Percentiles rank a stretch among this genome's conserved stretches.
Evolutionary conservation across 2,329 filamentous ascomycete species (phyloP).

Genomic region (Phaeomoniella chlamydospora): DNA sequence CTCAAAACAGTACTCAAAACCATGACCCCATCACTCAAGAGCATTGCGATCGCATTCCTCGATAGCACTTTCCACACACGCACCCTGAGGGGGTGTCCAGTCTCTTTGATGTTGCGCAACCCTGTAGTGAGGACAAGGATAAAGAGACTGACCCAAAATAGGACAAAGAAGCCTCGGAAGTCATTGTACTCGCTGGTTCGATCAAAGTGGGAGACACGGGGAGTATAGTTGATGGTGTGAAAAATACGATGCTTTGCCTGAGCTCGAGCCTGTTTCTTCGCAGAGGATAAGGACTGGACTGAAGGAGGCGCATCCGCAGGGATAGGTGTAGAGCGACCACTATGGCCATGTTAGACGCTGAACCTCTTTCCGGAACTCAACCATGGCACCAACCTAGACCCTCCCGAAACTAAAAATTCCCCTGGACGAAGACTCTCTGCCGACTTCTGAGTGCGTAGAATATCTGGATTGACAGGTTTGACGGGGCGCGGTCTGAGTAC

Average conservation of each 20-base stretch:
- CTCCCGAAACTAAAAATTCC: too few species aligned
- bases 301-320: slow-evolving; percentile 88
- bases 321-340: slow-evolving; percentile 70
- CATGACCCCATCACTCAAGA: slow-evolving; percentile 73
- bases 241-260: slow-evolving; percentile 75
- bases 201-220: slow-evolving; percentile 90
- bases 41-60: slow-evolving; percentile 77
- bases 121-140: slow-evolving; percentile 97
- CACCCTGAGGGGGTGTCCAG: slow-evolving; percentile 69
- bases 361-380: not conserved
- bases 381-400: slow-evolving; percentile 1
- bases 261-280: slow-evolving; percentile 68
- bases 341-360: slow-evolving; percentile 23
- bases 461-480: slow-evolving; percentile 12
- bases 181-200: slow-evolving; percentile 82
- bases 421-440: slow-evolving; percentile 13
- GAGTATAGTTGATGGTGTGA: slow-evolving; percentile 80
- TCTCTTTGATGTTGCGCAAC: slow-evolving; percentile 86
- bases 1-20: slow-evolving; percentile 57
- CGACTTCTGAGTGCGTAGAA: slow-evolving; percentile 2
- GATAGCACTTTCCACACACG: slow-evolving; percentile 82
- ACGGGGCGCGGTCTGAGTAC: slow-evolving; percentile 19
- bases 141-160: slow-evolving; percentile 93
- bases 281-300: slow-evolving; percentile 69
- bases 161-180: slow-evolving; percentile 92